Conservation (phyloP, 495 filamentous ascomycete species). For the Xylaria telfairii region DNA sequence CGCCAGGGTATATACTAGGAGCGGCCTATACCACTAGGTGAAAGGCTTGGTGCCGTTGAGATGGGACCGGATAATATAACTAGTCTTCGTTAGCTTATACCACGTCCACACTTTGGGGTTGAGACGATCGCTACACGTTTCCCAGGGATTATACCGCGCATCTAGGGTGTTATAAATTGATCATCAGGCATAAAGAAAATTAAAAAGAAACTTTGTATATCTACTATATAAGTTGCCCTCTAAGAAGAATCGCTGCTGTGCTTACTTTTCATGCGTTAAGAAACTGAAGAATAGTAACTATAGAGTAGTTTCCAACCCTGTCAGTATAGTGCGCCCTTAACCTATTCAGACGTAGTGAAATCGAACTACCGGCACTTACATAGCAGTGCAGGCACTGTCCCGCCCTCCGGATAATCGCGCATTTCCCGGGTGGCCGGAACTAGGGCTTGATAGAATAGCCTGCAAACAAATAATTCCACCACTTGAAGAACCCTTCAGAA, state of each 20-base stretch:
- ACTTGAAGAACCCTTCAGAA: neutral
- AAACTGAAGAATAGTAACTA: neutral
- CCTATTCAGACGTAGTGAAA: neutral
- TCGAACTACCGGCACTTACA: constrained; percentile 2
- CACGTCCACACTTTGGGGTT: neutral
- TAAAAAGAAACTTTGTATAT: neutral
- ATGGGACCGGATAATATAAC: neutral
- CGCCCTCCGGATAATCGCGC: constrained; percentile 19
- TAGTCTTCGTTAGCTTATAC: neutral
- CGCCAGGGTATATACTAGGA: too few species aligned
- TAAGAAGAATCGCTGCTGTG: neutral
- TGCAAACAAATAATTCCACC: neutral
- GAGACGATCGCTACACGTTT: neutral
- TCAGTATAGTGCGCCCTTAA: neutral
- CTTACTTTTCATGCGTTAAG: neutral
- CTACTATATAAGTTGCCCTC: neutral
- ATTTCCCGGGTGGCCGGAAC: constrained; percentile 6
- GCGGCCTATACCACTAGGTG: too few species aligned
- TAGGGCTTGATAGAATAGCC: neutral
- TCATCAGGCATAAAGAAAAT: neutral
- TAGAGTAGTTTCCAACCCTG: neutral
- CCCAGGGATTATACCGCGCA: neutral
- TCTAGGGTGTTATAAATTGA: neutral
- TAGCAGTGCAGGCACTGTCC: neutral
- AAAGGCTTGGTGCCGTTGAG: neutral